A percentile compares a stretch with the other conserved stretches of the same genome.
These are phyloP conservation scores for Choanephora cucurbitarum DNA, from an alignment of 371 early-diverging fungal genomes.

Conservation along the genomic window DNA sequence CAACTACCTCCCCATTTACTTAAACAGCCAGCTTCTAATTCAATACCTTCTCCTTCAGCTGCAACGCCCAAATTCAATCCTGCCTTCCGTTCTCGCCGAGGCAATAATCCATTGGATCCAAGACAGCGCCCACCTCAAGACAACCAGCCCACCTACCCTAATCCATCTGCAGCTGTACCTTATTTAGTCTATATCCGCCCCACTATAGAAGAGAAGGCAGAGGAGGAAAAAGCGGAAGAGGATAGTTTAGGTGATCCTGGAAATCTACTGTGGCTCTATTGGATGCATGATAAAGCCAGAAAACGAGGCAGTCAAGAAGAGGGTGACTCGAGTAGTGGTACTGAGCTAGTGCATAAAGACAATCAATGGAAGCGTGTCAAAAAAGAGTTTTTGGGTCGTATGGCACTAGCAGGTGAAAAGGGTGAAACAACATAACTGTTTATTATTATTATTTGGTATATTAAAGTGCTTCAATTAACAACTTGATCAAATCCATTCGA, in stretches of 20 bases:
- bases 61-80: conserved; percentile 1
- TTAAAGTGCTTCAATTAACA: too few species aligned
- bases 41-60: not conserved
- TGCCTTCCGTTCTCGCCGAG: conserved; percentile 15
- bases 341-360: conserved; percentile 23
- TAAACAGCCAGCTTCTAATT: too few species aligned
- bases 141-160: conserved; percentile 5
- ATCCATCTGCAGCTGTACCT: conserved; percentile 23
- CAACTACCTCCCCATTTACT: conserved; percentile 7
- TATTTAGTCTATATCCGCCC: conserved; percentile 26
- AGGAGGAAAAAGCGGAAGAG: conserved; percentile 24
- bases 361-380: conserved; percentile 27
- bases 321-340: conserved; percentile 24
- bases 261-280: conserved; percentile 26
- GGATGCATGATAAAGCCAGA: conserved; percentile 26
- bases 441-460: too few species aligned
- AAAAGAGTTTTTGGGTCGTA: conserved; percentile 34
- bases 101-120: not conserved
- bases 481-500: conserved; percentile 36
- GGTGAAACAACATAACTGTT: conserved; percentile 20
- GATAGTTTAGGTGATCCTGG: conserved; percentile 21
- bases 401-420: conserved; percentile 28
- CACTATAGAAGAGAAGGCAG: conserved; percentile 29
- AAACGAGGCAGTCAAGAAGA: conserved; percentile 23
- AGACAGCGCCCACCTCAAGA: not conserved